A percentile compares a stretch with the other conserved stretches of the same genome.
Evolutionary conservation across 139 green algal genomes (phyloP).

Genomic region (Coelastrella sp.): DNA sequence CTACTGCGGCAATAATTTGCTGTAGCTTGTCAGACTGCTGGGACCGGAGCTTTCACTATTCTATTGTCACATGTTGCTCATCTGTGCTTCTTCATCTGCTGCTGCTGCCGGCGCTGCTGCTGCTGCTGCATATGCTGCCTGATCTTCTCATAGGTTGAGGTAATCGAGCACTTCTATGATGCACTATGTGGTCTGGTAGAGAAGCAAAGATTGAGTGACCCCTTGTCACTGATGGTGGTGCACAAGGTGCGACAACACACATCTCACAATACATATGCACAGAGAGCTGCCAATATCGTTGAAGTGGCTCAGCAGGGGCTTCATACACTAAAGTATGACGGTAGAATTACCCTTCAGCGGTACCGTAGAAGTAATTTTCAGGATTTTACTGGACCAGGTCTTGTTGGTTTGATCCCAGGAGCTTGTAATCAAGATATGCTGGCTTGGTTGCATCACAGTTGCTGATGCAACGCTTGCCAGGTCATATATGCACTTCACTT

Average conservation of each 20-base stretch:
- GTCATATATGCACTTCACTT: not conserved
- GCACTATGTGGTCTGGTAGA: conserved; percentile 72
- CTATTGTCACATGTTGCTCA: too few species aligned
- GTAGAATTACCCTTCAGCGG: too few species aligned
- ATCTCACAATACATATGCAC: not conserved
- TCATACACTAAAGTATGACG: not conserved
- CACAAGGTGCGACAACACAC: conserved; percentile 56
- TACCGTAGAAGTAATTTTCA: too few species aligned
- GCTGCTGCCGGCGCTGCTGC: not conserved
- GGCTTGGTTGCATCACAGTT: too few species aligned
- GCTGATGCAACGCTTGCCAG: not conserved
- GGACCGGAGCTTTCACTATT: too few species aligned
- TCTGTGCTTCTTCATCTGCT: not conserved
- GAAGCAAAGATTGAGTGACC: conserved; percentile 68
- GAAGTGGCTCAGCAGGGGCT: not conserved
- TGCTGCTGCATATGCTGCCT: not conserved
- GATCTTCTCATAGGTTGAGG: conserved; percentile 43
- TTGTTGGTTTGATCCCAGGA: too few species aligned
- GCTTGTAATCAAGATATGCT: too few species aligned
- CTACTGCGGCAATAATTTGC: not conserved
- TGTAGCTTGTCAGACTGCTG: too few species aligned
- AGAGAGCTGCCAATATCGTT: not conserved
- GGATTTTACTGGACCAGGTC: too few species aligned
- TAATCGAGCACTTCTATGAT: conserved; percentile 74
- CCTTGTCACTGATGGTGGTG: conserved; percentile 67